Base-by-base conservation (phyloP, 192 early-diverging fungal genomes). In the Kappamyces sp. region DNA sequence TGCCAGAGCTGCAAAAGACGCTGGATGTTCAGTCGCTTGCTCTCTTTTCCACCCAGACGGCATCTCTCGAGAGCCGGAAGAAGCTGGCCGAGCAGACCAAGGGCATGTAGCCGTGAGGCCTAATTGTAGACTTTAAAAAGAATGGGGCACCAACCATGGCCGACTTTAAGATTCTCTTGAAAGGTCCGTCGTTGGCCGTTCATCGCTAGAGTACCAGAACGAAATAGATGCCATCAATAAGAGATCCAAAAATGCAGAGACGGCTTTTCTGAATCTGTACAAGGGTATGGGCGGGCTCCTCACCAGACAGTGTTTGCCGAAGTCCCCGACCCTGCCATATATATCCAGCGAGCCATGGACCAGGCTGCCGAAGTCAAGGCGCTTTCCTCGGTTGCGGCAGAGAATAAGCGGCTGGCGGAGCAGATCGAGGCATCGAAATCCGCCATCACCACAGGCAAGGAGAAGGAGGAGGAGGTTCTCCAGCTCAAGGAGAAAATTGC, bases 201-300 rank as follows among this genome's bases (percentile, higher is more conserved):
- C 31, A 8, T 34, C 35, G 30, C 54, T 31, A n/a, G 85, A 81
- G 5, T 96, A 96, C 66, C 93, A 96, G 68, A 73, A 75, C 55
- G 94, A 97, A 69, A 97, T 97, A 55, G 94, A 97, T 66, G 66
- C 68, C 15, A 77, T 97, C 48, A 91, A 90, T 6, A 85, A 84
- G 60, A 68, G 92, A 40, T 85, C 88, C 46, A 93, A 94, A 71
- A 76, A 70, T 30, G 85, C 94, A 32, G 86, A 93, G 51, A 84
- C 81, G 43, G 78, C 80, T 12, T 96, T 93, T 61, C 73, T 96
- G 32, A 73, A 75, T 15, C 63, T 93, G 45, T 94, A 93, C 73
- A 87, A 88, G 22, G 22, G 22, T 22, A 22, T 22, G 22, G 22
- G 22, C 22, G 22, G 22, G 22, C 22, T 22, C 0, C 22, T 22